Evolutionary conservation across 225 moss, liverwort and hornwort genomes (phyloP).

Genomic region (Marchantia paleacea): DNA sequence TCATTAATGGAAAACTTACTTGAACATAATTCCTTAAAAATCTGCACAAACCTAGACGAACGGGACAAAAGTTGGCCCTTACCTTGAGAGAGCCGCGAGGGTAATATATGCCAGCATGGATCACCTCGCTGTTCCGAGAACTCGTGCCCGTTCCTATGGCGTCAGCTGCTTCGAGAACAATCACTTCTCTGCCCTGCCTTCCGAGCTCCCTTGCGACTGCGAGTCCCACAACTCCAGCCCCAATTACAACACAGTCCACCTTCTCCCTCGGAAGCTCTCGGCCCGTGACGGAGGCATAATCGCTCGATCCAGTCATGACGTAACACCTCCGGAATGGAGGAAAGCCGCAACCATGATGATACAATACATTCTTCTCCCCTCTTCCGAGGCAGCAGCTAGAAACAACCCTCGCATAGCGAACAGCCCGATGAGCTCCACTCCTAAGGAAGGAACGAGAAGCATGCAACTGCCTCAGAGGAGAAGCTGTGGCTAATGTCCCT

Average conservation of each 20-base stretch:
- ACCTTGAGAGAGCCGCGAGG: constrained; percentile 90
- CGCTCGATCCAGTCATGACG: not conserved
- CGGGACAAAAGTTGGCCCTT: constrained; percentile 16
- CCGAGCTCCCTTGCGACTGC: constrained; percentile 72
- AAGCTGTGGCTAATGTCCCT: constrained; percentile 75
- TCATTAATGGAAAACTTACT: not conserved
- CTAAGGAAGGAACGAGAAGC: not conserved
- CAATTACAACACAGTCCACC: constrained; percentile 78
- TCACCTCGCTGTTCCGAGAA: constrained; percentile 94
- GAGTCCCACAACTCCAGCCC: constrained; percentile 73
- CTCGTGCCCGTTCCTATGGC: constrained; percentile 91
- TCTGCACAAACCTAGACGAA: no score
- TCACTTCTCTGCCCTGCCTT: constrained; percentile 66
- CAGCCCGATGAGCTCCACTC: not conserved
- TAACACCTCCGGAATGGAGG: not conserved
- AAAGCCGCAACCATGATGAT: not conserved
- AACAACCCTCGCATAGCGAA: not conserved
- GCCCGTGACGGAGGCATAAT: not conserved
- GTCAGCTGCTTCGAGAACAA: constrained; percentile 76
- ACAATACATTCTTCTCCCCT: no score
- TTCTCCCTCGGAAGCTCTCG: constrained; percentile 34
- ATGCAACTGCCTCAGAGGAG: constrained; percentile 56
- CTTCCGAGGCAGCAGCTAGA: not conserved
- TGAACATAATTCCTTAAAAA: not conserved
- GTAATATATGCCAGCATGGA: constrained; percentile 92